phyloP scores from a whole-genome alignment of 2,329 filamentous ascomycete genomes.

The Paecilomyces fulvus region DNA sequence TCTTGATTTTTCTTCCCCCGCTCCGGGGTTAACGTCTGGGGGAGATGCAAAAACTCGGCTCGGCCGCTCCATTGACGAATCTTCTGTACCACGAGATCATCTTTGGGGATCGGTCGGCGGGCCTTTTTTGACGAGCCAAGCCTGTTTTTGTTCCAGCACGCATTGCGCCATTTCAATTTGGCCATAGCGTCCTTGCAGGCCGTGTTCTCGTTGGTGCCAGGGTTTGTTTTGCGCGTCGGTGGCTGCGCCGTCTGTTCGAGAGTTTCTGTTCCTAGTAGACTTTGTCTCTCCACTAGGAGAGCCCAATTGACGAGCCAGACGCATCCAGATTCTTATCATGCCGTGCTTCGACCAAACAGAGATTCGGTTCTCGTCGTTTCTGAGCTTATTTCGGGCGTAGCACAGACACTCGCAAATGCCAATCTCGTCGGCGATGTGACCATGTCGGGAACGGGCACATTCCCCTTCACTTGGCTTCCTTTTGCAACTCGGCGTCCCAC shows the following conservation, averaged over 20 bases:
- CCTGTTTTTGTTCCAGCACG: neutral
- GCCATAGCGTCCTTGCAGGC: neutral
- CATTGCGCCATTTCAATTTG: neutral
- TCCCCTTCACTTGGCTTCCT: neutral
- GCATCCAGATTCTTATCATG: neutral
- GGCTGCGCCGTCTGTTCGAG: neutral
- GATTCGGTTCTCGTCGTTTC: neutral
- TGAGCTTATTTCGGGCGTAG: neutral
- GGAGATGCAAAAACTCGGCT: neutral
- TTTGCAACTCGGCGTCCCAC: neutral
- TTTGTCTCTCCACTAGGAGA: neutral
- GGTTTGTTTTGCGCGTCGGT: neutral
- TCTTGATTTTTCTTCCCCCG: neutral
- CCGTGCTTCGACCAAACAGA: neutral
- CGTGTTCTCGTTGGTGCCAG: neutral
- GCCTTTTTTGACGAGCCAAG: neutral
- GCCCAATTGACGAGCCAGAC: neutral
- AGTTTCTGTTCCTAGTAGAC: neutral
- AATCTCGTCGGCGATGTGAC: neutral
- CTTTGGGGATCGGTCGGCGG: neutral
- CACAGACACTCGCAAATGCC: neutral
- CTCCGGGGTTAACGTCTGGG: neutral
- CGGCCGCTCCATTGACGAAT: neutral
- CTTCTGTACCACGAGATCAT: neutral
- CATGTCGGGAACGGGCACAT: neutral